Conservation (phyloP, 2,329 filamentous ascomycete species). For the Eutypa lata region DNA sequence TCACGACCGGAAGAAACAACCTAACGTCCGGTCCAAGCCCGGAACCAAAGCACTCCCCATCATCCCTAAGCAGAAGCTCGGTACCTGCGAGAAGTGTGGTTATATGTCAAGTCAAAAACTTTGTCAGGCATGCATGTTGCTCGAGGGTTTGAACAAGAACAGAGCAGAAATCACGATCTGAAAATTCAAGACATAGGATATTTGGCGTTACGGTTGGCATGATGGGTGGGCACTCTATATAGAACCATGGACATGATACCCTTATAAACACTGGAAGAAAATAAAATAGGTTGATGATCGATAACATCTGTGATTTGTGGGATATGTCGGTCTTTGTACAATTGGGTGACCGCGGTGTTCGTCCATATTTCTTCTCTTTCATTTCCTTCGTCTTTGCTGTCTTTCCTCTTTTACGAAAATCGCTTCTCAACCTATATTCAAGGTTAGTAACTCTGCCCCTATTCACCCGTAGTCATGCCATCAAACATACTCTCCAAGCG, state of each 20-base stretch:
- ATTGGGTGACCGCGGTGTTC: slow-evolving; percentile 4
- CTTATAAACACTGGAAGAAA: slow-evolving; percentile 1
- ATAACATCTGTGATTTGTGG: slow-evolving; percentile 13
- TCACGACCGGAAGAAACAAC: slow-evolving; percentile 32
- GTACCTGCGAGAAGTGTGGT: slow-evolving; percentile 82
- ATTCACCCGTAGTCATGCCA: background rate
- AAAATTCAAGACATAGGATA: slow-evolving; percentile 5
- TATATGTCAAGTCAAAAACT: slow-evolving; percentile 93
- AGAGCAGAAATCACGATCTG: slow-evolving; percentile 56
- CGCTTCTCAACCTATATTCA: slow-evolving; percentile 49
- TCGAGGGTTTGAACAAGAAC: slow-evolving; percentile 88
- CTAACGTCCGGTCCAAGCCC: slow-evolving; percentile 25
- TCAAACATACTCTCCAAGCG: slow-evolving; percentile 57
- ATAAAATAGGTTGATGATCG: slow-evolving; percentile 3
- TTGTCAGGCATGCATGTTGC: slow-evolving; percentile 88
- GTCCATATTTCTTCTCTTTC: background rate
- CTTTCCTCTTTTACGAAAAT: slow-evolving; percentile 35
- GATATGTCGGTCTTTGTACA: slow-evolving; percentile 20
- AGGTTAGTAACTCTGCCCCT: slow-evolving; percentile 12
- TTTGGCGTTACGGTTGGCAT: slow-evolving; percentile 3
- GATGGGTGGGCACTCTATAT: slow-evolving; percentile 1
- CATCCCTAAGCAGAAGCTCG: slow-evolving; percentile 67
- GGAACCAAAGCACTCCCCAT: slow-evolving; percentile 22
- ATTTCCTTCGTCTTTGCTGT: slow-evolving; percentile 4
- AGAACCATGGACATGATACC: slow-evolving; percentile 23